These are phyloP conservation scores for Podosphaera xanthii DNA, from an alignment of 2,329 filamentous ascomycete species.

Conservation along the genomic window DNA sequence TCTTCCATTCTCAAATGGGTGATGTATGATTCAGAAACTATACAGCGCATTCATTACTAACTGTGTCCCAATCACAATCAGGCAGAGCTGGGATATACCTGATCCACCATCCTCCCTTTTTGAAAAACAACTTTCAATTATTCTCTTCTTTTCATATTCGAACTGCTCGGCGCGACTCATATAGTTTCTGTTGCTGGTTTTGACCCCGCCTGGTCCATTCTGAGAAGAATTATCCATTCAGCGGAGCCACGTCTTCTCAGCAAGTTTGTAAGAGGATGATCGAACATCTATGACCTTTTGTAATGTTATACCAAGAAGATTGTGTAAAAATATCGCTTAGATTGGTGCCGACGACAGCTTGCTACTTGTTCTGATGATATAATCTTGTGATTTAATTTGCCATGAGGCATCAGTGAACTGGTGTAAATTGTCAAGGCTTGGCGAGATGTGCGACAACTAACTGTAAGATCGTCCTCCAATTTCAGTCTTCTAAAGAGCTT, in stretches of 20 bases:
- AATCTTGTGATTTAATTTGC: too few relatives aligned
- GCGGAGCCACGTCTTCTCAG: slow-evolving; percentile 14
- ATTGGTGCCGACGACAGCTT: too few relatives aligned
- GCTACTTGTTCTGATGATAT: too few relatives aligned
- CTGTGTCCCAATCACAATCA: neutral
- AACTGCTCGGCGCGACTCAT: slow-evolving; percentile 50
- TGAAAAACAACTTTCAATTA: slow-evolving; percentile 82
- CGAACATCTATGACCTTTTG: slow-evolving; percentile 8
- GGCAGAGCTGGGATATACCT: slow-evolving; percentile 24
- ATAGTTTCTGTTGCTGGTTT: slow-evolving; percentile 8
- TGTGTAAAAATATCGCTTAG: too few relatives aligned
- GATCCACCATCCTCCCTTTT: slow-evolving; percentile 76
- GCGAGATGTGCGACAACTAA: too few relatives aligned
- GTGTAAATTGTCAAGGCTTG: too few relatives aligned
- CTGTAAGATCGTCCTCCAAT: too few relatives aligned
- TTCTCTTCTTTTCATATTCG: slow-evolving; percentile 88
- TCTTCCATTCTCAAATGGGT: slow-evolving; percentile 86
- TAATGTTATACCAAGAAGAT: neutral
- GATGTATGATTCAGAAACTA: slow-evolving; percentile 84
- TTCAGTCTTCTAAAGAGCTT: too few relatives aligned
- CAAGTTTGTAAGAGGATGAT: slow-evolving; percentile 3
- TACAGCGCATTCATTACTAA: slow-evolving; percentile 2
- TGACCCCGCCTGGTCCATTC: slow-evolving; percentile 16
- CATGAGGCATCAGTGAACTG: too few relatives aligned
- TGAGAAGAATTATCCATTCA: slow-evolving; percentile 16